Percentiles rank a stretch among this genome's conserved stretches.
phyloP scores from a whole-genome alignment of 805 yeast genomes.

The Wickerhamiella australiensis region DNA sequence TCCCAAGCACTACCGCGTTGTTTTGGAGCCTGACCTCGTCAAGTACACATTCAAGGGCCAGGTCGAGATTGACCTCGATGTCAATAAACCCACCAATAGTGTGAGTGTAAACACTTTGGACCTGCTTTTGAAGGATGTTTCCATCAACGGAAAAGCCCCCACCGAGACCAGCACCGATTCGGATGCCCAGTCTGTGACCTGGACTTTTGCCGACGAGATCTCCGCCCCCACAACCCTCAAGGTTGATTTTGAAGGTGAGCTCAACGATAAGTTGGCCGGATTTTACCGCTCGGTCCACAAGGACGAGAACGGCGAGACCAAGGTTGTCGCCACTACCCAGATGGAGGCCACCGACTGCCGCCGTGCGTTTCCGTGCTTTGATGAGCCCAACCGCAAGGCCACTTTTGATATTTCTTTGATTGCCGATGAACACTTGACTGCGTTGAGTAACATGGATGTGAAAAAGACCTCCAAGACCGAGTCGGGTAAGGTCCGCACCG shows the following conservation, averaged over 20 bases:
- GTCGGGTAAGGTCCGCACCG: constrained; percentile 35
- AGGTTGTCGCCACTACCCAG: constrained; percentile 53
- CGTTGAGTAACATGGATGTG: constrained; percentile 57
- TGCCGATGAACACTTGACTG: constrained; percentile 41
- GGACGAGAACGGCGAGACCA: constrained; percentile 40
- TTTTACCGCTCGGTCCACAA: constrained; percentile 54
- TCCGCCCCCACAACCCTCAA: constrained; percentile 41
- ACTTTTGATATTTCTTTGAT: constrained; percentile 47
- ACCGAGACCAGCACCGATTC: constrained; percentile 30
- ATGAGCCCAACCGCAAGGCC: constrained; percentile 61
- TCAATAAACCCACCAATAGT: constrained; percentile 33
- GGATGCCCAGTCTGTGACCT: constrained; percentile 51
- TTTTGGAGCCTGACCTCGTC: constrained; percentile 47
- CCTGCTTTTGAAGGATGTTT: constrained; percentile 38
- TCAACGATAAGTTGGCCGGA: constrained; percentile 62
- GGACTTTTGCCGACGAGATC: constrained; percentile 39
- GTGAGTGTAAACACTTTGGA: constrained; percentile 52
- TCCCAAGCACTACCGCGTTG: constrained; percentile 64
- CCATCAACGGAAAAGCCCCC: constrained; percentile 25
- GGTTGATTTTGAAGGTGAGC: constrained; percentile 42
- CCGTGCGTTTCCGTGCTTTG: constrained; percentile 65
- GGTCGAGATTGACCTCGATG: constrained; percentile 36
- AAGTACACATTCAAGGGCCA: constrained; percentile 29
- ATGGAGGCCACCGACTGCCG: constrained; percentile 72
- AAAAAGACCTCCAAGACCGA: constrained; percentile 31